These are phyloP conservation scores for Saccharomycopsis sp. DNA, from an alignment of 805 yeast genomes.

Conservation along the genomic window DNA sequence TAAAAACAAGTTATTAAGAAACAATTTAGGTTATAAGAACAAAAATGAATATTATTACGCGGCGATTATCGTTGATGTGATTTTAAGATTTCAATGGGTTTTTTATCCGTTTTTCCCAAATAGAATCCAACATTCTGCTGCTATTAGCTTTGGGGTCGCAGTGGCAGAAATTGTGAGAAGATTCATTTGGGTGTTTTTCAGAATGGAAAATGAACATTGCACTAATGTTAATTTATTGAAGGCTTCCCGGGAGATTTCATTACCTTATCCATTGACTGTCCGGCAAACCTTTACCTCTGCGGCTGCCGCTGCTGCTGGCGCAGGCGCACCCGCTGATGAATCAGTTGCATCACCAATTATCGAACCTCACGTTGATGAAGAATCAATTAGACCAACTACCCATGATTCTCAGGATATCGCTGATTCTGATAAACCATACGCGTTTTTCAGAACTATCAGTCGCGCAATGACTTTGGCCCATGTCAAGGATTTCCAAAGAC, in stretches of 20 bases:
- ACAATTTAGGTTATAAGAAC: slow-evolving; percentile 56
- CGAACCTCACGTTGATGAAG: slow-evolving; percentile 14
- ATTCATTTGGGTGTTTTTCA: slow-evolving; percentile 82
- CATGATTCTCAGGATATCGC: slow-evolving; percentile 25
- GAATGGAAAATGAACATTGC: slow-evolving; percentile 95
- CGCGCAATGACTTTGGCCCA: slow-evolving; percentile 67
- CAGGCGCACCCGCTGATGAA: background rate
- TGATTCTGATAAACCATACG: slow-evolving; percentile 10
- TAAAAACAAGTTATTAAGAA: slow-evolving; percentile 53
- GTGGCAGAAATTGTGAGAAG: slow-evolving; percentile 77
- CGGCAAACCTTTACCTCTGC: background rate
- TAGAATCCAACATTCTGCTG: slow-evolving; percentile 82
- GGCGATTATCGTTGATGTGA: slow-evolving; percentile 67
- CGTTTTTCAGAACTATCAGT: slow-evolving; percentile 38
- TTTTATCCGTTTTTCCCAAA: slow-evolving; percentile 73
- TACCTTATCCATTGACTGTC: slow-evolving; percentile 58
- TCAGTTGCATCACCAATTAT: background rate
- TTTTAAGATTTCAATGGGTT: slow-evolving; percentile 86
- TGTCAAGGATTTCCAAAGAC: slow-evolving; percentile 77
- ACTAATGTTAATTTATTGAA: slow-evolving; percentile 79
- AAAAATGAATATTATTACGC: slow-evolving; percentile 56
- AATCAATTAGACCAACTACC: slow-evolving; percentile 25
- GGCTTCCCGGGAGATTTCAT: slow-evolving; percentile 80
- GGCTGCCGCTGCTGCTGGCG: background rate
- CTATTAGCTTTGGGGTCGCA: slow-evolving; percentile 77